phyloP scores from a whole-genome alignment of 805 yeast genomes.

The Metschnikowia kofuensis region DNA sequence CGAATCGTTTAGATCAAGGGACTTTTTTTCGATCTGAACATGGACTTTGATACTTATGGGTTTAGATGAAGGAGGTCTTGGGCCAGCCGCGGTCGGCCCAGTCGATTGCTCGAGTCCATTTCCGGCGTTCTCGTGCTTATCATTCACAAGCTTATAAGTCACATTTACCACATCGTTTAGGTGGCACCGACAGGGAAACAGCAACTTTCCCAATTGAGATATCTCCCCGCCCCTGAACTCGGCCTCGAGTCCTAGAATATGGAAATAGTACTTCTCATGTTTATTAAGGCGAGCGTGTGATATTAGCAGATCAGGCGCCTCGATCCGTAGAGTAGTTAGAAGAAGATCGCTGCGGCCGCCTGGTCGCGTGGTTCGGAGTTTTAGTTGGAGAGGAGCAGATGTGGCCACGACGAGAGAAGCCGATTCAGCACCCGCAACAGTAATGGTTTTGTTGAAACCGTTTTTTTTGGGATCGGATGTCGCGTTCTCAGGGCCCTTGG shows the following conservation, averaged over 20 bases:
- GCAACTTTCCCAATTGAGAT: constrained; percentile 16
- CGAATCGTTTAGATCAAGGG: not conserved
- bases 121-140: constrained; percentile 16
- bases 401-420: constrained; percentile 23
- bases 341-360: constrained; percentile 45
- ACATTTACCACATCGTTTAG: constrained; percentile 10
- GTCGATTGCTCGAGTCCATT: not conserved
- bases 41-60: constrained; percentile 23
- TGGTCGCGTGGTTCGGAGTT: constrained; percentile 46
- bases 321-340: constrained; percentile 48
- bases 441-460: not conserved
- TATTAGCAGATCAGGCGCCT: constrained; percentile 41
- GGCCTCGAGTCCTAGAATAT: constrained; percentile 22
- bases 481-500: not conserved
- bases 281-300: not conserved
- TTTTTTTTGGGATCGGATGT: not conserved
- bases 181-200: constrained; percentile 10
- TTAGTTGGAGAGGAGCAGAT: constrained; percentile 40
- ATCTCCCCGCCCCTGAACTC: constrained; percentile 29
- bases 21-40: constrained; percentile 24
- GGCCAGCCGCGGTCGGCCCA: not conserved
- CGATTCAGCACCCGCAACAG: not conserved
- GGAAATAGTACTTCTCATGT: constrained; percentile 17
- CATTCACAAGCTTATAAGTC: constrained; percentile 20
- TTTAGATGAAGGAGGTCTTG: not conserved